Base-by-base conservation (phyloP, 2,329 filamentous ascomycete species). In the Neofusicoccum sp. region DNA sequence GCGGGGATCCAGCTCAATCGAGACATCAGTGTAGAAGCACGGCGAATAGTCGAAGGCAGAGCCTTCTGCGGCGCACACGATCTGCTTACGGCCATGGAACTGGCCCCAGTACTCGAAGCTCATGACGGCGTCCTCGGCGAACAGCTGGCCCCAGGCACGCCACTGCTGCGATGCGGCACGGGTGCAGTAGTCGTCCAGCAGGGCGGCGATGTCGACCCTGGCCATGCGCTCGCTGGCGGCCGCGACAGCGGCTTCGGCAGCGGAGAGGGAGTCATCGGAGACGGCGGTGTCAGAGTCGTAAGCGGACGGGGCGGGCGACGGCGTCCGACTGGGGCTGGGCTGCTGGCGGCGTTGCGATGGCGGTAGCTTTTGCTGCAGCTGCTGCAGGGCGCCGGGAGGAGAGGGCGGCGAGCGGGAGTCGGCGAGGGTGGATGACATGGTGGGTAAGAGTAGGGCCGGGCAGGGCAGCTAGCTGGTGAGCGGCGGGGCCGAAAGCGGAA, bases 61-160 rank as follows among this genome's bases (percentile, higher is more conserved):
- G 51, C 51, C 51, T 2, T 12, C 8, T 14, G n/a, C 36, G 26
- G 4, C 36, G 34, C 26, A 31, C 4, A 31, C 28, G n/a, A 56
- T 40, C n/a, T 56, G 36, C 3, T 31, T 43, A 16, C 51, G 51
- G 28, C 51, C 51, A 12, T 28, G 28, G 14, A 56, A 28, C 38
- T 56, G 26, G n/a, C 36, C 51, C 6, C 28, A 43, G 9, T 33
- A 56, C n/a, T 56, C 26, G 51, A 56, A 56, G 11, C n/a, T 56
- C 36, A 56, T 4, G 9, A 56, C 26, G 51, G 38, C 51, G 33
- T 56, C 51, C n/a, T 56, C 51, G 26, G 34, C 38, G 38, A 56
- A 56, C 1, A 56, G 38, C 7, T 56, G 36, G 51, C 26, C 26
- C 51, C 51, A 56, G 16, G 26, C n/a, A 9, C 36, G 38, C 51